These are phyloP conservation scores for Ogataea minuta DNA, from an alignment of 805 yeast species.

Conservation along the genomic window DNA sequence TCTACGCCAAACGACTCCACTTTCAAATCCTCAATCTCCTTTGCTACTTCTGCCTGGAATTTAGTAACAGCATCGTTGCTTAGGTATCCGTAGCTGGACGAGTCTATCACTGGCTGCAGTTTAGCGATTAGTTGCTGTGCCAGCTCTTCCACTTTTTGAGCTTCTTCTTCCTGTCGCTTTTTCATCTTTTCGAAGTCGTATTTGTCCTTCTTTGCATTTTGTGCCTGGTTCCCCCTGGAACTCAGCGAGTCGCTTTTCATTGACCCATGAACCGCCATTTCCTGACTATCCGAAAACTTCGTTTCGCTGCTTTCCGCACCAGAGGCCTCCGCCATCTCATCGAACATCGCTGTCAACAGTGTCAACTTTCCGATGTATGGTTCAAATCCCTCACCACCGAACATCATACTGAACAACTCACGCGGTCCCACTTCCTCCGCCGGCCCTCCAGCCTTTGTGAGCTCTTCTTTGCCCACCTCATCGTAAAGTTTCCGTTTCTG, in stretches of 20 bases:
- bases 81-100: constrained; percentile 39
- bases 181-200: constrained; percentile 28
- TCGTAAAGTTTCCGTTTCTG: constrained; percentile 66
- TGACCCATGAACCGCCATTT: constrained; percentile 12
- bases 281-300: constrained; percentile 15
- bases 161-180: constrained; percentile 35
- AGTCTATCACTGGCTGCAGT: constrained; percentile 39
- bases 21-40: constrained; percentile 81
- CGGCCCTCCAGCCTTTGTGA: constrained; percentile 42
- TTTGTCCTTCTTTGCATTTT: constrained; percentile 16
- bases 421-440: constrained; percentile 72
- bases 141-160: constrained; percentile 54
- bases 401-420: constrained; percentile 66
- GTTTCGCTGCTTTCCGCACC: constrained; percentile 31
- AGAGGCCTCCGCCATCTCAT: constrained; percentile 30
- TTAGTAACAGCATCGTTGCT: constrained; percentile 44
- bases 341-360: constrained; percentile 69
- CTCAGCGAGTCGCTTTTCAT: constrained; percentile 1
- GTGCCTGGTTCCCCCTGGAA: constrained; percentile 1
- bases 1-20: constrained; percentile 86
- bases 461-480: constrained; percentile 67
- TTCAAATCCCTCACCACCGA: constrained; percentile 88
- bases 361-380: constrained; percentile 88
- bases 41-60: constrained; percentile 62
- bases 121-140: constrained; percentile 48